Evolutionary conservation across 2,329 filamentous ascomycete species (phyloP), one percentile per base, ranked within the genome.

Genomic region (Alternaria atra): DNA sequence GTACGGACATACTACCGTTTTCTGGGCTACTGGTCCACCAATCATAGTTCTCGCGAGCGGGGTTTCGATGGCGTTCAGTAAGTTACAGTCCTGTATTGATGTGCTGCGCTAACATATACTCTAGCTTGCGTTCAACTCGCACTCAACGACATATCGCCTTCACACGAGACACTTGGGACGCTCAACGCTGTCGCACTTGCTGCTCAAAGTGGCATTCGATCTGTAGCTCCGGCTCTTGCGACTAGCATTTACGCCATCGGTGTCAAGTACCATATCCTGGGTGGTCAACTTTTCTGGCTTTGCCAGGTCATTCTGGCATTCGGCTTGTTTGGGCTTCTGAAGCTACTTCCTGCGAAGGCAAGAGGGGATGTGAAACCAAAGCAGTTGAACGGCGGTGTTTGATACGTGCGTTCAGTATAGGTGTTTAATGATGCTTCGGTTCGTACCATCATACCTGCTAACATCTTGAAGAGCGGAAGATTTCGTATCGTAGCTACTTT

Each of bases 121-220:
- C 4, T 46, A 81, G 80, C 90, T 0, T 88, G 84, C 2, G 84
- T 89, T 1, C 91, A 94, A 80, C 86, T 94, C 8, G 87, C 88
- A 0, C 73, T 94, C 32, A 94, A 94, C 75, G 90, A 94, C 59
- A 86, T 91, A 2, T 84, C 89, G 0, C 92, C 92, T 0, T 87
- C 84, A 9, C 84, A 87, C 1, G 81, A 83, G 42, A 85, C 87
- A 0, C 80, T 94, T 9, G 91, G 89, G 0, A 92, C 87, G 0
- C 80, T 95, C 29, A 94, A 94, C 68, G 89, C 89, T 0, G 68
- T 92, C 1, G 85, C 87, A 0, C 80, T 94, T 58, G 90, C 90
- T 0, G 70, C 87, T 0, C 78, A 82, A 0, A 89, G 87, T 64
- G 89, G 81, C 0, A 80, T 92, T 30, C 83, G 91, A 13, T 85